These are phyloP conservation scores for Rhodocollybia butyracea DNA, from an alignment of 768 basidiomycete genomes.

Conservation along the genomic window DNA sequence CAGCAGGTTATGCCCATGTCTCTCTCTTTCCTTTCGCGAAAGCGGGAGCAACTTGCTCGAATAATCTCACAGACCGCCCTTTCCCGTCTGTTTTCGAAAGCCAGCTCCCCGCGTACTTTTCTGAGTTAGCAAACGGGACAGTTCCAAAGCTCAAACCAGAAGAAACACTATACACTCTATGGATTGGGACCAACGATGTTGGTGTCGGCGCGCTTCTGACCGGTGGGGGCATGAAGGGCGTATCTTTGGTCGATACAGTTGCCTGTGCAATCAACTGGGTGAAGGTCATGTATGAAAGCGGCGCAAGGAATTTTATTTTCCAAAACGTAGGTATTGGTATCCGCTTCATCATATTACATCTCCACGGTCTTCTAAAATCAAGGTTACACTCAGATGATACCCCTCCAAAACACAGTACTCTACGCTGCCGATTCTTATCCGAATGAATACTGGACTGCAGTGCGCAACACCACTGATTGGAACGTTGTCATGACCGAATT, in stretches of 20 bases:
- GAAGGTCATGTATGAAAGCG: conserved; percentile 36
- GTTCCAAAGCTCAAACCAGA: conserved; percentile 30
- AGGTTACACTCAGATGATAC: too few relatives aligned
- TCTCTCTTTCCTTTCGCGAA: conserved; percentile 52
- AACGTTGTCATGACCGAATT: conserved; percentile 53
- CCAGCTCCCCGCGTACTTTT: conserved; percentile 53
- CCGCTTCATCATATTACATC: background rate
- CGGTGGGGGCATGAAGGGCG: conserved; percentile 11
- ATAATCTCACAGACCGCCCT: conserved; percentile 53
- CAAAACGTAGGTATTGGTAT: conserved; percentile 47
- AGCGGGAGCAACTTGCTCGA: conserved; percentile 65
- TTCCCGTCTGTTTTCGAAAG: conserved; percentile 58
- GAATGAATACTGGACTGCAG: conserved; percentile 29
- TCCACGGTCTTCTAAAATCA: too few relatives aligned
- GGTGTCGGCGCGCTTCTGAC: conserved; percentile 8
- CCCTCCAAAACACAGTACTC: conserved; percentile 33
- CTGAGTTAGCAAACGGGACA: conserved; percentile 37
- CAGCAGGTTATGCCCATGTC: conserved; percentile 36
- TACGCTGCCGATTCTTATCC: conserved; percentile 32
- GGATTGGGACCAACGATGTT: conserved; percentile 66
- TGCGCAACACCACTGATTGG: conserved; percentile 46
- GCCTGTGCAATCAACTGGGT: conserved; percentile 41
- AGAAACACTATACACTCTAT: conserved; percentile 60
- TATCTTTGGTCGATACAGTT: conserved; percentile 40
- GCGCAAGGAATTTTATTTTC: conserved; percentile 48